Evolutionary conservation across 352 stramenopile species (phyloP).

Genomic region (Phytophthora pisi): DNA sequence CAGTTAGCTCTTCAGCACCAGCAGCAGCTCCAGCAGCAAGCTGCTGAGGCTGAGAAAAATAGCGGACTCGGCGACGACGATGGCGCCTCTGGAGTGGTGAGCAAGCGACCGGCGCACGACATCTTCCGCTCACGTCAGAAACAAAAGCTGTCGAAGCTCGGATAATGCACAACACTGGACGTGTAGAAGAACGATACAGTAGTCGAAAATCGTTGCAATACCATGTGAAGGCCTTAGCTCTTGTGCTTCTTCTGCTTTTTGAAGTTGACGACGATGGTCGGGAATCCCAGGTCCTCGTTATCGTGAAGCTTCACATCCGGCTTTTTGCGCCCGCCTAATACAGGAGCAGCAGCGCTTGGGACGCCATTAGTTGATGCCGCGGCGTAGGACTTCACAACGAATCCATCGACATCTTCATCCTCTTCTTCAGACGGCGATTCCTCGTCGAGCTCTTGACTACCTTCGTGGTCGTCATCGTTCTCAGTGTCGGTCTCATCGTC

Average conservation of each 20-base stretch:
- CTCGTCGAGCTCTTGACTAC: conserved; percentile 30
- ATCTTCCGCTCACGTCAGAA: conserved; percentile 88
- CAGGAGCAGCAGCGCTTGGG: neutral
- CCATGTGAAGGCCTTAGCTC: conserved; percentile 13
- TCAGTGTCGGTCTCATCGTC: conserved; percentile 40
- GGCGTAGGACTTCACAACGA: conserved; percentile 30
- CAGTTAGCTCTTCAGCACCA: conserved; percentile 59
- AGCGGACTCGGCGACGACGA: conserved; percentile 52
- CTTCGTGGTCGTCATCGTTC: conserved; percentile 40
- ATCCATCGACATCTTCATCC: conserved; percentile 25
- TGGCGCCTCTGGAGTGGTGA: conserved; percentile 58
- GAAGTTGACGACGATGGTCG: conserved; percentile 44
- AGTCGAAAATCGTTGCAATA: conserved; percentile 14
- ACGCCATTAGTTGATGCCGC: conserved; percentile 3
- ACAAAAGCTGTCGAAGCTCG: conserved; percentile 84
- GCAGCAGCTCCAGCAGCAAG: conserved; percentile 60
- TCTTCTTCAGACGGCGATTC: conserved; percentile 47
- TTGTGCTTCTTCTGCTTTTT: conserved; percentile 58
- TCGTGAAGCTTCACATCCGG: conserved; percentile 28
- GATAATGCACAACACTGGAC: conserved; percentile 32
- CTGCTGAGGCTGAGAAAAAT: conserved; percentile 50
- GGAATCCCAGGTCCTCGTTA: conserved; percentile 45
- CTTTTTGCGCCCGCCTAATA: conserved; percentile 19
- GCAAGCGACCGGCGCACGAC: conserved; percentile 85
- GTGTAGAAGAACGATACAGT: conserved; percentile 16